phyloP scores from a whole-genome alignment of 2,329 filamentous ascomycete species.

The Endocalyx cinctus region DNA sequence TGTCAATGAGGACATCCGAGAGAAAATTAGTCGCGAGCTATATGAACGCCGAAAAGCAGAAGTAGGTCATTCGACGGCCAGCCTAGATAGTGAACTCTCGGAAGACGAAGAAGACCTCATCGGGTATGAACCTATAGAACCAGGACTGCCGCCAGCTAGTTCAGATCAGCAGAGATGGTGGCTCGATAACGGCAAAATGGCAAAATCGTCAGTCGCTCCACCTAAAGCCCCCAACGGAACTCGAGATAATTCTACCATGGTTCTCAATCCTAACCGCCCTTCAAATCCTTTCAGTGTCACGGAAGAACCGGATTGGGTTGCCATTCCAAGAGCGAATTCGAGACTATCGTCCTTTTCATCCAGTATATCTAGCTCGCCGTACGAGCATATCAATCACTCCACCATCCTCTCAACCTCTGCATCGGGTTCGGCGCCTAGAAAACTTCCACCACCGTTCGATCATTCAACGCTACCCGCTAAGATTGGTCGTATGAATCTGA shows the following conservation, averaged over 20 bases:
- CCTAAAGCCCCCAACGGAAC: slow-evolving; percentile 46
- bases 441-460: slow-evolving; percentile 49
- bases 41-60: slow-evolving; percentile 66
- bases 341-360: slow-evolving; percentile 50
- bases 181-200: slow-evolving; percentile 67
- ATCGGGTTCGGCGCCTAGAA: slow-evolving; percentile 42
- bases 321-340: slow-evolving; percentile 51
- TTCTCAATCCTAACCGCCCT: slow-evolving; percentile 68
- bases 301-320: slow-evolving; percentile 81
- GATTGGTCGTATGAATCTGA: slow-evolving; percentile 37
- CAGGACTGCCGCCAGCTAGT: slow-evolving; percentile 65
- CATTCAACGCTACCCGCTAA: slow-evolving; percentile 41
- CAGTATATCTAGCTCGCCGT: slow-evolving; percentile 52
- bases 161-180: slow-evolving; percentile 68
- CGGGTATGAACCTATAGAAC: slow-evolving; percentile 77
- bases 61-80: slow-evolving; percentile 59
- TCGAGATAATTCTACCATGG: slow-evolving; percentile 43
- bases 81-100: slow-evolving; percentile 50
- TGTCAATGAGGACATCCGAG: slow-evolving; percentile 69
- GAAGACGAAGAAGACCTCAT: slow-evolving; percentile 78
- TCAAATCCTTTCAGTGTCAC: slow-evolving; percentile 77
- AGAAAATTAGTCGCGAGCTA: slow-evolving; percentile 67
- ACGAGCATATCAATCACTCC: slow-evolving; percentile 53
- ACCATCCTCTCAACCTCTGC: slow-evolving; percentile 40
- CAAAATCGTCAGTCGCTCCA: slow-evolving; percentile 65